Conservation (phyloP, 2,329 filamentous ascomycete species). For the Macrophomina phaseolina region DNA sequence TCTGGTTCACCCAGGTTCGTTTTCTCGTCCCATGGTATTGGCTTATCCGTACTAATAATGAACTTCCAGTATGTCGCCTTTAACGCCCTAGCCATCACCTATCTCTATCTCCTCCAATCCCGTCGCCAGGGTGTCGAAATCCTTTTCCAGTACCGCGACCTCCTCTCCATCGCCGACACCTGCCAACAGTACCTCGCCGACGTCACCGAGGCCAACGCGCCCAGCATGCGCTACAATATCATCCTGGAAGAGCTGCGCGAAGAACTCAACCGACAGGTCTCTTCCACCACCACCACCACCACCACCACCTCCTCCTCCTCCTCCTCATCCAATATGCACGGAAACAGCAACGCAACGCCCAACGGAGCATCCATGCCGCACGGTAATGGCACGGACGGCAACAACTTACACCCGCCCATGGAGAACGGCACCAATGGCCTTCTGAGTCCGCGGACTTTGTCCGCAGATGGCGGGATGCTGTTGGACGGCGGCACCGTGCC, state of each 20-base stretch:
- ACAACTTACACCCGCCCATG: background rate
- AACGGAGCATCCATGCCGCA: no score
- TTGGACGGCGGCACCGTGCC: background rate
- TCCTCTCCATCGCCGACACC: slow-evolving; percentile 52
- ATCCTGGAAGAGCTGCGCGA: slow-evolving; percentile 25
- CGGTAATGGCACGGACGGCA: background rate
- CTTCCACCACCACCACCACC: background rate
- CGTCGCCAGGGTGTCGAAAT: slow-evolving; percentile 1
- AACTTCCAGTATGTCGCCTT: slow-evolving; percentile 53
- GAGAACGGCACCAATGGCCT: background rate
- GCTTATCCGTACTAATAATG: no score
- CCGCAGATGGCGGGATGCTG: background rate
- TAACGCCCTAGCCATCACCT: slow-evolving; percentile 55
- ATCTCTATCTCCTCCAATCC: slow-evolving; percentile 52
- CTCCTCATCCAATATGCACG: background rate
- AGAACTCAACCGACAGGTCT: background rate
- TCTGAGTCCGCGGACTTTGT: background rate
- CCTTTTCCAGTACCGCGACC: slow-evolving; percentile 20
- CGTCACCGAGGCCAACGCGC: slow-evolving; percentile 34
- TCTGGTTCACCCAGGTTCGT: slow-evolving; percentile 52
- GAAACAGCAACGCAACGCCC: background rate
- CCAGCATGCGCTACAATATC: slow-evolving; percentile 21
- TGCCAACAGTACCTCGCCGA: slow-evolving; percentile 54
- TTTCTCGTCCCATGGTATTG: no score
- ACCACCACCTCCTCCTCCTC: background rate